Evolutionary conservation across 2,329 filamentous ascomycete genomes (phyloP).

Genomic region (Chaetomiaceae sp.): DNA sequence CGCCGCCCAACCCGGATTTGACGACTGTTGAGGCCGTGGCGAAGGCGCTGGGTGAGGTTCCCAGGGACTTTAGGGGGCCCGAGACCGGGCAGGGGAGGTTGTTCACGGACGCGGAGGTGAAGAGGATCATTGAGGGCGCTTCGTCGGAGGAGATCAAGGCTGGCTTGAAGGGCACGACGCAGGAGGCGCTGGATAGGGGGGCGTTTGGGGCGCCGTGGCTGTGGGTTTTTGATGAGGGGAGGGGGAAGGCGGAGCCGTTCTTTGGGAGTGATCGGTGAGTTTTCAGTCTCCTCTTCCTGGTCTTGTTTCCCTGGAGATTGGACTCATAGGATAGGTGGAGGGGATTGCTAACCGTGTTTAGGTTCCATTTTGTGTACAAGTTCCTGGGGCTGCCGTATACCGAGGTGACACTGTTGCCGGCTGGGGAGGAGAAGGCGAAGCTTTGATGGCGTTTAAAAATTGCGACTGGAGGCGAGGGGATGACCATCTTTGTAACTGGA

Average conservation of each 20-base stretch:
- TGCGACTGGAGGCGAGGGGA: background rate
- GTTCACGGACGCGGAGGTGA: constrained; percentile 50
- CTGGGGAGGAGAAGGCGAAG: constrained; percentile 31
- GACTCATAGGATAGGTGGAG: background rate
- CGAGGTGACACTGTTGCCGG: constrained; percentile 45
- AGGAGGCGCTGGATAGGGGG: constrained; percentile 57
- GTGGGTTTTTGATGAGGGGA: constrained; percentile 53
- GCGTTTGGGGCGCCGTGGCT: constrained; percentile 78
- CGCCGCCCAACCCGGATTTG: constrained; percentile 53
- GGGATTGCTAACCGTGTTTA: constrained; percentile 27
- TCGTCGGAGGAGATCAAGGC: constrained; percentile 41
- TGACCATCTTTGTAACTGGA: background rate
- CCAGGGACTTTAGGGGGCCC: constrained; percentile 2
- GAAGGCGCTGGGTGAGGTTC: constrained; percentile 17
- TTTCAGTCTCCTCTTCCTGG: too few relatives aligned
- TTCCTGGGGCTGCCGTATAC: constrained; percentile 59
- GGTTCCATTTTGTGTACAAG: constrained; percentile 65
- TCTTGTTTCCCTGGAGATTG: background rate
- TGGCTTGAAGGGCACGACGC: constrained; percentile 51
- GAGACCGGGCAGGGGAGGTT: constrained; percentile 21
- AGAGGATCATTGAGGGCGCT: constrained; percentile 51
- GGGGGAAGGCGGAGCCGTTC: constrained; percentile 61
- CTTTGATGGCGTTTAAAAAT: constrained; percentile 27
- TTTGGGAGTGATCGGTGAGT: constrained; percentile 69
- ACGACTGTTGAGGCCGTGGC: constrained; percentile 33